Evolutionary conservation across 2,329 filamentous ascomycete genomes (phyloP).

Genomic region (Tolypocladium tundrense): DNA sequence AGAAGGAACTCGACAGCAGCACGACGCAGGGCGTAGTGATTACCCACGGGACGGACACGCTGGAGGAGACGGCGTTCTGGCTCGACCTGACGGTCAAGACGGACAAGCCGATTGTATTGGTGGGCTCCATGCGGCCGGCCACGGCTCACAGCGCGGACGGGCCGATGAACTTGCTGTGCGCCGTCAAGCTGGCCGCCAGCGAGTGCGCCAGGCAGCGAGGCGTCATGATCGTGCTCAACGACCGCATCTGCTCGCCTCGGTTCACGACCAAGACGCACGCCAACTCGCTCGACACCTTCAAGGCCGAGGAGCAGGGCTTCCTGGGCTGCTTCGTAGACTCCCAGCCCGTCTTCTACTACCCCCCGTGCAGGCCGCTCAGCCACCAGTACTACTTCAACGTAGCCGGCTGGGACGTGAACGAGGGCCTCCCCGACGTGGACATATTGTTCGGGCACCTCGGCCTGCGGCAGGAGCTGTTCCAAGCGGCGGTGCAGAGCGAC

Average conservation of each 20-base stretch:
- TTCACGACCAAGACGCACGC: slow-evolving; percentile 53
- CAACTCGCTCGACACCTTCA: slow-evolving; percentile 54
- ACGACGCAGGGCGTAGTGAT: slow-evolving; percentile 39
- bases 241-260: slow-evolving; percentile 46
- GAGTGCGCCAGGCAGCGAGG: slow-evolving; percentile 37
- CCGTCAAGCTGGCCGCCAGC: slow-evolving; percentile 43
- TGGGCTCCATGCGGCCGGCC: slow-evolving; percentile 53
- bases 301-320: slow-evolving; percentile 43
- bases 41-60: slow-evolving; percentile 55
- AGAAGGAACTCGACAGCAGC: slow-evolving; percentile 33
- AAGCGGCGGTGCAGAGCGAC: slow-evolving; percentile 35
- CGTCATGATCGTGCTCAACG: slow-evolving; percentile 50
- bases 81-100: slow-evolving; percentile 46
- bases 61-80: slow-evolving; percentile 56
- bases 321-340: slow-evolving; percentile 49
- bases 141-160: slow-evolving; percentile 54
- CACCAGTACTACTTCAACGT: slow-evolving; percentile 31
- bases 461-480: slow-evolving; percentile 35
- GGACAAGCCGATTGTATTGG: slow-evolving; percentile 48
- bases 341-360: slow-evolving; percentile 50
- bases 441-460: slow-evolving; percentile 46
- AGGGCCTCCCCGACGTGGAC: slow-evolving; percentile 40
- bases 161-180: slow-evolving; percentile 50
- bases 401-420: slow-evolving; percentile 11
- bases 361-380: slow-evolving; percentile 35